A percentile compares a stretch with the other conserved stretches of the same genome.
phyloP scores from a whole-genome alignment of 768 basidiomycete species.

The Agrocybe pediades region DNA sequence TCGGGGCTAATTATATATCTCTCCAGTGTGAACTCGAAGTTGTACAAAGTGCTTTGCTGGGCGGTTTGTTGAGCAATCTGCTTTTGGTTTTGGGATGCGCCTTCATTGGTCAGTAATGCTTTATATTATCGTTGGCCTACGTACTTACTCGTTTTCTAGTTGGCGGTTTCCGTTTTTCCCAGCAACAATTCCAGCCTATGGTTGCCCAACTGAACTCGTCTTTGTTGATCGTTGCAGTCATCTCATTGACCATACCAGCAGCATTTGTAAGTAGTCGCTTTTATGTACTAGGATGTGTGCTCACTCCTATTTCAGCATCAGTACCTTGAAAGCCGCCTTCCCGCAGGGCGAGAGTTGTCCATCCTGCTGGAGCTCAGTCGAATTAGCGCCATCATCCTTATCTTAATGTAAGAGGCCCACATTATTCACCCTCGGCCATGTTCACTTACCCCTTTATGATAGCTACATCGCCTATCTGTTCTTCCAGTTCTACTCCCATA shows the following conservation, averaged over 20 bases:
- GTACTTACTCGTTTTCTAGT: slow-evolving; percentile 23
- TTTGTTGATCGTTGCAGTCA: slow-evolving; percentile 68
- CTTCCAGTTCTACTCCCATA: slow-evolving; percentile 59
- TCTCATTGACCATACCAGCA: slow-evolving; percentile 66
- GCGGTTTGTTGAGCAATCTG: slow-evolving; percentile 64
- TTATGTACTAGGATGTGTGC: slow-evolving; percentile 13
- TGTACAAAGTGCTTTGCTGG: slow-evolving; percentile 53
- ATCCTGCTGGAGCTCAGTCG: slow-evolving; percentile 48
- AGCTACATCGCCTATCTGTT: slow-evolving; percentile 31
- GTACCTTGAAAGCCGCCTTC: slow-evolving; percentile 35
- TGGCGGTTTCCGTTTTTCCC: slow-evolving; percentile 49
- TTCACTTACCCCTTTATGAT: background rate
- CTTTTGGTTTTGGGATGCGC: slow-evolving; percentile 85
- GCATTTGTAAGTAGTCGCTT: slow-evolving; percentile 46
- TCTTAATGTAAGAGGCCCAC: slow-evolving; percentile 36
- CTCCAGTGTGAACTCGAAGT: slow-evolving; percentile 51
- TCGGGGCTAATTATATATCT: background rate
- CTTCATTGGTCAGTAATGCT: slow-evolving; percentile 69
- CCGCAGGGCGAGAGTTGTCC: slow-evolving; percentile 36
- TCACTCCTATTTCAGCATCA: slow-evolving; percentile 27
- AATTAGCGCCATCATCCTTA: slow-evolving; percentile 47
- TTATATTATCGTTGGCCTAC: background rate
- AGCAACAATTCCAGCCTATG: slow-evolving; percentile 55
- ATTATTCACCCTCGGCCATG: background rate
- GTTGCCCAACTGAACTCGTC: slow-evolving; percentile 68